Base-by-base conservation (phyloP, 2,329 filamentous ascomycete genomes). In the Tricladium varicosporioides region DNA sequence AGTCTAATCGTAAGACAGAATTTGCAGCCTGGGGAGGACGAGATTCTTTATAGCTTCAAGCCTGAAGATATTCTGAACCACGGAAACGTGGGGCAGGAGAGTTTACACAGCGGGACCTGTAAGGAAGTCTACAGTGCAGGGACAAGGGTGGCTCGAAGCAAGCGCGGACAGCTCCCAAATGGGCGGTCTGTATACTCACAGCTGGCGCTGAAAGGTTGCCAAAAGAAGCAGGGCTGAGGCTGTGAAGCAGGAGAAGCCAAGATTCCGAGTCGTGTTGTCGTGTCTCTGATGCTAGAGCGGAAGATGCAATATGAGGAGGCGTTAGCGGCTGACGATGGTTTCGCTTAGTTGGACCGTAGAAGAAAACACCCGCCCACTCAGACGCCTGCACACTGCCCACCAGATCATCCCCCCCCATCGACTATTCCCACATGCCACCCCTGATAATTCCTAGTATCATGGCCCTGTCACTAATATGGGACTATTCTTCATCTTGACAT, bases 11-110 rank as follows among this genome's bases (percentile, higher is more conserved):
- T 60, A 33, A 54, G 59, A 57, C 54, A 54, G 56, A 44, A 14
- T 36, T 54, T 32, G 45, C 11, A 45, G 48, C 56, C 45, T 53
- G 49, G 56, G 59, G 63, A 61, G 40, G 14, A 53, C 22, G 45
- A 44, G 53, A 52, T 48, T 57, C 58, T 62, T 65, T 65, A 65
- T 65, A 65, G 53, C 56, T 51, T 54, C 57, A 57, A 53, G 45
- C 31, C 18, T 44, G 49, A 31, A 33, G 53, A 55, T 58, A 49
- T 61, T 40, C 36, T 10, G 36, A 11, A 40, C 54, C 48, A 32
- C 31, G 40, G 46, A 13, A 58, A 61, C 59, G 61, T 63, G 61
- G 63, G 59, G 63, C 59, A 54, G 56, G 19, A 51, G 40, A 42
- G 40, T 16, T 58, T 48, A 46, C 46, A 45, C 33, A 42, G 42